Conservation (phyloP, 1,139 yeast genomes). For the Pichia sp. region DNA sequence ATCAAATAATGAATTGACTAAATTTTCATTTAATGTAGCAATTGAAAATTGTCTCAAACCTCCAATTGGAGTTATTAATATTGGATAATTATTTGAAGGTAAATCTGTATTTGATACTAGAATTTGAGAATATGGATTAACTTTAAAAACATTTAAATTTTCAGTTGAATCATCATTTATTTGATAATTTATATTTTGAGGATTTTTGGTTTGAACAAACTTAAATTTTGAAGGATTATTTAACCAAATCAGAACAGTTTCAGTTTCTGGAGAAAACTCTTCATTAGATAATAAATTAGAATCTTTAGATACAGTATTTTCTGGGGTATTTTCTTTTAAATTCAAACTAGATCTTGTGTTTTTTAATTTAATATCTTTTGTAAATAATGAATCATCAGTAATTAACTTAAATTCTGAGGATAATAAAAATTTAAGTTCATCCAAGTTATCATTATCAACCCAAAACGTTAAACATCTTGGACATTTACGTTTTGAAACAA, state of each 20-base stretch:
- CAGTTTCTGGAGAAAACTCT: conserved; percentile 26
- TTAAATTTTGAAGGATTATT: conserved; percentile 22
- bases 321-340: conserved; percentile 6
- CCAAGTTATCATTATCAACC: conserved; percentile 39
- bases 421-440: conserved; percentile 37
- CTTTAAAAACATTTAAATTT: conserved; percentile 9
- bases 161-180: neutral
- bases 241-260: conserved; percentile 24
- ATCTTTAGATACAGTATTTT: neutral
- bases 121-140: conserved; percentile 17
- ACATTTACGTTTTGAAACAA: conserved; percentile 30
- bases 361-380: conserved; percentile 19
- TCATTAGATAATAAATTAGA: neutral
- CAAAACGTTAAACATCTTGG: conserved; percentile 32
- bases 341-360: conserved; percentile 24
- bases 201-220: conserved; percentile 14
- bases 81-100: conserved; percentile 14
- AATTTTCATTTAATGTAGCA: conserved; percentile 28
- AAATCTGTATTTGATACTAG: conserved; percentile 10
- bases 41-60: conserved; percentile 44
- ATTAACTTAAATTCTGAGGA: conserved; percentile 28
- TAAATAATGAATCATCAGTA: conserved; percentile 25
- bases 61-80: conserved; percentile 44
- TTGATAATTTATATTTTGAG: conserved; percentile 2
- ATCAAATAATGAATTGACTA: conserved; percentile 28